Evolutionary conservation across 179 eudicot species (phyloP), one percentile per base, ranked within the genome.

Genomic region (Nepenthes alata): DNA sequence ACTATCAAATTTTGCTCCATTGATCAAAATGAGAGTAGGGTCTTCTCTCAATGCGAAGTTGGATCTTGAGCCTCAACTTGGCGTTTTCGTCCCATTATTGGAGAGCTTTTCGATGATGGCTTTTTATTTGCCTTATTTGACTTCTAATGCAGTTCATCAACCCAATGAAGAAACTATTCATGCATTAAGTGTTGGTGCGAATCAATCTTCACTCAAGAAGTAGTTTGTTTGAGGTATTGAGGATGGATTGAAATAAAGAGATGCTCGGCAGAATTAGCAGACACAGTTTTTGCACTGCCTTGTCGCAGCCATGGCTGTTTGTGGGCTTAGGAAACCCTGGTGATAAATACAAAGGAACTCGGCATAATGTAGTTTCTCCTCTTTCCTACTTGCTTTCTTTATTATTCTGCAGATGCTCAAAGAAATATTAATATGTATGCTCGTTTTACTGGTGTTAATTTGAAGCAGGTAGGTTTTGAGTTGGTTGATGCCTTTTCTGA

Each of bases 251-350:
- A 50, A 50, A 13, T 50, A 11, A n/a, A 50, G 53, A 11, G 13
- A 13, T 55, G 58, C 11, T 55, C 12, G 36, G 61, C n/a, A 65
- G 25, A 45, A 65, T 55, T 54, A 35, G 53, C 53, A 35, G 35
- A 61, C 78, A 79, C 34, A 62, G 67, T 60, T 71, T 75, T 6
- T 71, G 71, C 74, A 15, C 78, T 35, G 15, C 80, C 14, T 59
- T 77, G 65, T 60, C 72, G 14, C 74, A 66, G 47, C 93, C 98
- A 55, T 93, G 96, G 96, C 86, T 93, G 34, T 85, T 93, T 47
- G 82, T 93, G 10, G 98, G 97, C 8, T 73, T 89, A 63, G 97
- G 97, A 55, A 89, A 89, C 62, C 98, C 97, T 4, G 84, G 98
- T 1, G 82, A 78, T 14, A 89, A 89, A 74, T 93, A 74, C 60